phyloP scores from a whole-genome alignment of 2,329 filamentous ascomycete genomes.

The Neocucurbitaria cava region DNA sequence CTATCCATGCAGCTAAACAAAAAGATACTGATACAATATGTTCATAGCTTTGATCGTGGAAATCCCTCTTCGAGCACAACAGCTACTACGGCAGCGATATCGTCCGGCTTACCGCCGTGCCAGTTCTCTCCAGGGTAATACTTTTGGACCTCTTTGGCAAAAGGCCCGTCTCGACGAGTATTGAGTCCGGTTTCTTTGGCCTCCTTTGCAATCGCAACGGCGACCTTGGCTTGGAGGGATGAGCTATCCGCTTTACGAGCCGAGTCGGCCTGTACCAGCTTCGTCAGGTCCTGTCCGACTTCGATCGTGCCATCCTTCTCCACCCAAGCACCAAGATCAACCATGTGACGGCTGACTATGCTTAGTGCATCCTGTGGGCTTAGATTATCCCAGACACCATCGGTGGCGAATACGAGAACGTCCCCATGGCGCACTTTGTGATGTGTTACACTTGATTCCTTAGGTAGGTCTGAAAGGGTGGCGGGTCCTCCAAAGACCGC shows the following conservation, averaged over 20 bases:
- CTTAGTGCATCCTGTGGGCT: constrained; percentile 88
- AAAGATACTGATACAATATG: constrained; percentile 22
- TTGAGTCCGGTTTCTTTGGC: constrained; percentile 88
- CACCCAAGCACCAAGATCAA: constrained; percentile 75
- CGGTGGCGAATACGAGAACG: constrained; percentile 90
- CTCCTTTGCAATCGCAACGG: constrained; percentile 77
- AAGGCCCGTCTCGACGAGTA: constrained; percentile 83
- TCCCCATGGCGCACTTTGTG: constrained; percentile 86
- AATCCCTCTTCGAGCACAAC: constrained; percentile 40
- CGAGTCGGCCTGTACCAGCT: constrained; percentile 60
- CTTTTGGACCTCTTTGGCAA: constrained; percentile 91
- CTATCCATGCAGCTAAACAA: constrained; percentile 31
- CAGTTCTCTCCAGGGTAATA: constrained; percentile 86
- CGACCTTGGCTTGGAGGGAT: constrained; percentile 79
- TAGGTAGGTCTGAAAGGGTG: constrained; percentile 81
- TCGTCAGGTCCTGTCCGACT: constrained; percentile 66
- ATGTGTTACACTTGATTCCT: constrained; percentile 80
- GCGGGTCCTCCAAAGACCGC: constrained; percentile 74
- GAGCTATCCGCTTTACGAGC: constrained; percentile 48
- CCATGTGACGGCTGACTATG: constrained; percentile 80
- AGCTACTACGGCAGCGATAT: constrained; percentile 86
- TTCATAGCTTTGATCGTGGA: constrained; percentile 19
- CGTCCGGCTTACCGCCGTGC: constrained; percentile 92
- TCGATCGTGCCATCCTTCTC: constrained; percentile 55
- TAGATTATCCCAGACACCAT: constrained; percentile 95